A percentile compares a stretch with the other conserved stretches of the same genome.
phyloP scores from a whole-genome alignment of 2,329 filamentous ascomycete species.

The Fusarium metavorans region DNA sequence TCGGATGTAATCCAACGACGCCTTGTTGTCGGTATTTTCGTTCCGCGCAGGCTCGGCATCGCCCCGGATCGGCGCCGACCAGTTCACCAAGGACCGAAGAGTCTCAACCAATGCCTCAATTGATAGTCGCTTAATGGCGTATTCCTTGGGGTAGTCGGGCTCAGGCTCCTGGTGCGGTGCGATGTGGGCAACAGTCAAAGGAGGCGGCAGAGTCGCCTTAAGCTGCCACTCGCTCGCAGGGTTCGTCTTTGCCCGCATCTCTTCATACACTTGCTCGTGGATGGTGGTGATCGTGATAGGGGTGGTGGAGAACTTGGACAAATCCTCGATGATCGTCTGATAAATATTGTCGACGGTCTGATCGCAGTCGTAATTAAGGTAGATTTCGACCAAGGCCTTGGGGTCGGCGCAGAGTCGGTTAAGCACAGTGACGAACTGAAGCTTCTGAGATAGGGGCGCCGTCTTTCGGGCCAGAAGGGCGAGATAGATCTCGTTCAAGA shows the following conservation, averaged over 20 bases:
- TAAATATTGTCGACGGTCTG: slow-evolving; percentile 97
- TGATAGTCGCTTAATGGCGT: slow-evolving; percentile 89
- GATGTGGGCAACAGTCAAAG: slow-evolving; percentile 84
- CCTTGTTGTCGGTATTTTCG: slow-evolving; percentile 51
- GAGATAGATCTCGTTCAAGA: slow-evolving; percentile 96
- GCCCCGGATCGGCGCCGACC: slow-evolving; percentile 77
- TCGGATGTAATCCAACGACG: slow-evolving; percentile 57
- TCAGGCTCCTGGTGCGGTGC: slow-evolving; percentile 70
- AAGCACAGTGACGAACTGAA: slow-evolving; percentile 89
- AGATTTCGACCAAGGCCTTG: slow-evolving; percentile 90
- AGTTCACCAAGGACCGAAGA: slow-evolving; percentile 89
- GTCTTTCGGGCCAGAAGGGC: slow-evolving; percentile 89
- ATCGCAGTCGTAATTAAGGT: slow-evolving; percentile 98
- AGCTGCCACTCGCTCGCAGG: slow-evolving; percentile 84
- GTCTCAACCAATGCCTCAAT: slow-evolving; percentile 91
- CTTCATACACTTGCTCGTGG: slow-evolving; percentile 89
- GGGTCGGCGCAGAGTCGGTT: slow-evolving; percentile 88
- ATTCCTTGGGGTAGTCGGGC: slow-evolving; percentile 85
- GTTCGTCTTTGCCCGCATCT: slow-evolving; percentile 74
- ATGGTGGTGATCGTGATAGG: slow-evolving; percentile 79
- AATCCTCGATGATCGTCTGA: slow-evolving; percentile 92
- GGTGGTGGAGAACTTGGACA: slow-evolving; percentile 86
- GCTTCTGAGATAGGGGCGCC: slow-evolving; percentile 89
- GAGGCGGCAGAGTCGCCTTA: slow-evolving; percentile 86
- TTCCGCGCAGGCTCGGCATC: slow-evolving; percentile 58